Conservation (phyloP, 1,284 basidiomycete genomes). For the Ceratorhiza oryzae-sativae region DNA sequence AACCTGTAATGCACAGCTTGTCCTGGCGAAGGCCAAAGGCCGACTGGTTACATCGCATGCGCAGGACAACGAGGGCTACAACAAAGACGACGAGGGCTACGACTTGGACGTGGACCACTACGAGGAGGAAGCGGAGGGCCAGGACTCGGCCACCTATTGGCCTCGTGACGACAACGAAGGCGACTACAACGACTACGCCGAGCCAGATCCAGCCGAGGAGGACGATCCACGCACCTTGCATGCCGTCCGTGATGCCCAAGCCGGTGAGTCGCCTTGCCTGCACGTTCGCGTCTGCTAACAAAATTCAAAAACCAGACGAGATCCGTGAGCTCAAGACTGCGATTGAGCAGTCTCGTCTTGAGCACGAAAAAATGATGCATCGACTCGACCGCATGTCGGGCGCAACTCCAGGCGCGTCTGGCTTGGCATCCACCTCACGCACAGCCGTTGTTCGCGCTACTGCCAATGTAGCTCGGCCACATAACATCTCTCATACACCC, state of each 20-base stretch:
- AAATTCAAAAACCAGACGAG: not conserved
- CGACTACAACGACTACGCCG: not conserved
- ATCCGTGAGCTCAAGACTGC: not conserved
- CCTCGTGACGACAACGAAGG: not conserved
- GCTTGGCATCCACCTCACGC: not conserved
- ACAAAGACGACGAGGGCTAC: not conserved
- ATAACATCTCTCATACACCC: not conserved
- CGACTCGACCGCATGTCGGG: not conserved
- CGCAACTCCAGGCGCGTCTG: constrained; percentile 1
- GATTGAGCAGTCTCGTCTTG: not conserved
- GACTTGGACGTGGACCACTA: not conserved
- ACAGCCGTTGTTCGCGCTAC: not conserved
- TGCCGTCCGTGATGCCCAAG: no score
- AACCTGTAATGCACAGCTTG: not conserved
- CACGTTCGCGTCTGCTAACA: not conserved
- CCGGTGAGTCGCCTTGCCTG: no score
- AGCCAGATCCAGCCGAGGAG: no score
- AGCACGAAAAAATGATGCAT: not conserved
- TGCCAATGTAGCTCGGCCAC: no score
- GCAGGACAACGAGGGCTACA: not conserved
- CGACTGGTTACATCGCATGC: not conserved
- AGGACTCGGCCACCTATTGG: not conserved
- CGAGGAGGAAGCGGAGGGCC: not conserved
- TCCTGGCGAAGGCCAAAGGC: not conserved
- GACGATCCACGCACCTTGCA: no score